Evolutionary conservation across 2,329 filamentous ascomycete genomes (phyloP).

Genomic region (Xylariales sp.): DNA sequence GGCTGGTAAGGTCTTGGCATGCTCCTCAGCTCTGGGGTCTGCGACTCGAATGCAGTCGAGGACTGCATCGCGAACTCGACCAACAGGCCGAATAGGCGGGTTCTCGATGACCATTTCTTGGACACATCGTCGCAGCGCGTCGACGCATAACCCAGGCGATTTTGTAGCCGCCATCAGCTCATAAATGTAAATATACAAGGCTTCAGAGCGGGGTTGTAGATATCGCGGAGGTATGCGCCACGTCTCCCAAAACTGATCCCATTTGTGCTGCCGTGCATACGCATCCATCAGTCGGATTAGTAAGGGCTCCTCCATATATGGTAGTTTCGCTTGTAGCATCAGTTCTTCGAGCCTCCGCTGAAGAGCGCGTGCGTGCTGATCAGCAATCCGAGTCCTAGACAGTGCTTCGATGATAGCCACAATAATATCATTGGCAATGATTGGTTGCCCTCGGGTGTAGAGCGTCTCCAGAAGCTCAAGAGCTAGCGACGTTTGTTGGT

Average conservation of each 20-base stretch:
- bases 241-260: constrained; percentile 54
- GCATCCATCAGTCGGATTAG: constrained; percentile 38
- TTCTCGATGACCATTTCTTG: constrained; percentile 55
- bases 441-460: constrained; percentile 37
- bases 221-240: constrained; percentile 54
- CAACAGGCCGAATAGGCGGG: constrained; percentile 40
- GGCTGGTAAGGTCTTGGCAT: constrained; percentile 20
- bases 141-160: constrained; percentile 39
- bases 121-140: constrained; percentile 48
- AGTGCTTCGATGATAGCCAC: constrained; percentile 40
- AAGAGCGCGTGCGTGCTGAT: constrained; percentile 30
- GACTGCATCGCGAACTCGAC: constrained; percentile 41
- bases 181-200: constrained; percentile 53
- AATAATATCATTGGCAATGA: constrained; percentile 44
- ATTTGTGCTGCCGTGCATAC: constrained; percentile 44
- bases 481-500: constrained; percentile 32
- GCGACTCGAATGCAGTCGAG: constrained; percentile 50
- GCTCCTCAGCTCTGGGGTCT: constrained; percentile 42
- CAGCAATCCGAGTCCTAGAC: constrained; percentile 26
- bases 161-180: constrained; percentile 38
- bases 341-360: constrained; percentile 42
- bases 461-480: constrained; percentile 40
- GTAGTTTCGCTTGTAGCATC: constrained; percentile 31
- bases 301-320: constrained; percentile 33
- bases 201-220: constrained; percentile 40